These are phyloP conservation scores for Rhizopus microsporus DNA, from an alignment of 371 early-diverging fungal genomes.

Conservation along the genomic window DNA sequence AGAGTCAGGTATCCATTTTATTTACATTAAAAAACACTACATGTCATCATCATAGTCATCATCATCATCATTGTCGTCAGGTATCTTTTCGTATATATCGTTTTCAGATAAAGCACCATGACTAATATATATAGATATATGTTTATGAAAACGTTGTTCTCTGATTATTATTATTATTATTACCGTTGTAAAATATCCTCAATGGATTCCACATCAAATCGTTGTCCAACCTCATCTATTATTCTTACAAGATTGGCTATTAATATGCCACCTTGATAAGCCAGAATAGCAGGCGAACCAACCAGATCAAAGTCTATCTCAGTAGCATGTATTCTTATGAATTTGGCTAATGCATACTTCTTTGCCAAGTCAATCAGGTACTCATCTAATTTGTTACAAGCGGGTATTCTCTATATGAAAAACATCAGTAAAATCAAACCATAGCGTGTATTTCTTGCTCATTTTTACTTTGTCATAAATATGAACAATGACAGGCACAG, in stretches of 20 bases:
- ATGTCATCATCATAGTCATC: conserved; percentile 9
- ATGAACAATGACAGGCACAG: conserved; percentile 51
- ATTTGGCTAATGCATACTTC: conserved; percentile 52
- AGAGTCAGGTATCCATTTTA: too few relatives aligned
- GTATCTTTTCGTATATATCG: conserved; percentile 30
- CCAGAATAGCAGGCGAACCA: conserved; percentile 56
- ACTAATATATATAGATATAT: conserved; percentile 17
- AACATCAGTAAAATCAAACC: not conserved
- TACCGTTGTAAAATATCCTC: conserved; percentile 45
- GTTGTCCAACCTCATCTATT: conserved; percentile 40
- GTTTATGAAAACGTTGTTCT: not conserved
- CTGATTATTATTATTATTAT: conserved; percentile 9
- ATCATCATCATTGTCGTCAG: conserved; percentile 10
- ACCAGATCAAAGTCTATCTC: conserved; percentile 55
- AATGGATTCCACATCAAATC: conserved; percentile 40
- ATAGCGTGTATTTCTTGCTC: not conserved
- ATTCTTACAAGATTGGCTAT: conserved; percentile 55
- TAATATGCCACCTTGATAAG: conserved; percentile 48
- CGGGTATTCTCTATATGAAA: conserved; percentile 28
- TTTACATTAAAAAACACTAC: not conserved
- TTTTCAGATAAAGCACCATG: conserved; percentile 39
- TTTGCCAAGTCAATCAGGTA: conserved; percentile 34
- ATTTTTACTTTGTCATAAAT: conserved; percentile 44
- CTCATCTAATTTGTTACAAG: conserved; percentile 42
- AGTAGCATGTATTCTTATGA: conserved; percentile 49